phyloP scores from a whole-genome alignment of 805 yeast species.

The Metschnikowia cubensis region DNA sequence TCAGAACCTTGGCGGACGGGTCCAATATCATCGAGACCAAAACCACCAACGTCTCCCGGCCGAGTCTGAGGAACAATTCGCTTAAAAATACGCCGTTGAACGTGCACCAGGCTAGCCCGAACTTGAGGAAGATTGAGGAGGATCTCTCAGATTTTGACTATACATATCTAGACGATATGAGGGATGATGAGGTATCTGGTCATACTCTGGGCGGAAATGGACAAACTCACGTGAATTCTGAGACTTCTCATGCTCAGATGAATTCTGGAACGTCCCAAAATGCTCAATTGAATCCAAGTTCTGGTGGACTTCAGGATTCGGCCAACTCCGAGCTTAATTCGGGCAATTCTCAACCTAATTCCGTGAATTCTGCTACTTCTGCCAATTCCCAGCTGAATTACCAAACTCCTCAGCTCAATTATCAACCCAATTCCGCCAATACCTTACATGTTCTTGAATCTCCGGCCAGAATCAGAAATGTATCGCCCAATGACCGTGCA shows the following conservation, averaged over 20 bases:
- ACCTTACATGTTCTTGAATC: neutral
- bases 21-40: constrained; percentile 41
- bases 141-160: constrained; percentile 42
- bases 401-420: neutral
- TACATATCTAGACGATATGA: constrained; percentile 29
- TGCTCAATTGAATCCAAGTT: too few species aligned
- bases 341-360: neutral
- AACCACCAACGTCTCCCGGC: constrained; percentile 36
- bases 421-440: neutral
- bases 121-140: constrained; percentile 39
- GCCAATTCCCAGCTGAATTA: neutral
- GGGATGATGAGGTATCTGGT: neutral
- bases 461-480: neutral
- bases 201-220: too few species aligned
- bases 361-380: neutral
- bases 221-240: too few species aligned
- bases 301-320: too few species aligned
- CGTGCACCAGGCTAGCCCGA: constrained; percentile 17
- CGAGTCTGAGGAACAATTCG: constrained; percentile 29
- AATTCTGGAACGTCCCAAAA: too few species aligned
- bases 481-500: constrained; percentile 3
- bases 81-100: constrained; percentile 21
- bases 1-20: constrained; percentile 45
- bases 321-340: neutral
- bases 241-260: too few species aligned